These are phyloP conservation scores for Echinochloa phyllopogon DNA, from an alignment of 176 grass and related monocot genomes.

Conservation along the genomic window DNA sequence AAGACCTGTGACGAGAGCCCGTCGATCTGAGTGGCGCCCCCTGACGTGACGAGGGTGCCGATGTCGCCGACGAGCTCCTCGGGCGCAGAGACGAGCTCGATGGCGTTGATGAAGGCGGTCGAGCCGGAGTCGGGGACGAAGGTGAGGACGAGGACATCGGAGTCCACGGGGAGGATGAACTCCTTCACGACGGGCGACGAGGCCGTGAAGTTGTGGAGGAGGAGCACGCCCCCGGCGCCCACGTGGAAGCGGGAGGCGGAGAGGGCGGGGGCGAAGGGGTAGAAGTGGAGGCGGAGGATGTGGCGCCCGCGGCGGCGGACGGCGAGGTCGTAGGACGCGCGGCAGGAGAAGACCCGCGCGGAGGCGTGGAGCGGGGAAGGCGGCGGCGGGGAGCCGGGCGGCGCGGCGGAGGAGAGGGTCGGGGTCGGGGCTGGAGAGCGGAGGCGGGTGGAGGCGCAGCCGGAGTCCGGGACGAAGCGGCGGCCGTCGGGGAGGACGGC, in stretches of 20 bases:
- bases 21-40: constrained; percentile 40
- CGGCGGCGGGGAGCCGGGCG: constrained; percentile 10
- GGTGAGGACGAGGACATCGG: constrained; percentile 66
- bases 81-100: constrained; percentile 86
- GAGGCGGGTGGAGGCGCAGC: constrained; percentile 49
- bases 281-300: constrained; percentile 95
- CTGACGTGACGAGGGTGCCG: constrained; percentile 51
- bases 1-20: constrained; percentile 69
- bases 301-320: constrained; percentile 68
- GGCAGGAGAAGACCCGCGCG: constrained; percentile 80
- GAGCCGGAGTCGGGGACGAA: constrained; percentile 70
- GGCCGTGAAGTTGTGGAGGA: constrained; percentile 82
- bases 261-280: constrained; percentile 68
- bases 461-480: constrained; percentile 72
- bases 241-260: constrained; percentile 82
- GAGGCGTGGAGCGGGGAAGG: constrained; percentile 62
- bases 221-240: constrained; percentile 43
- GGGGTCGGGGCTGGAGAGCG: constrained; percentile 48
- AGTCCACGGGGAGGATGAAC: constrained; percentile 68
- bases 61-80: constrained; percentile 75
- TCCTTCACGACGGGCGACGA: constrained; percentile 69
- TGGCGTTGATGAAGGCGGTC: constrained; percentile 83
- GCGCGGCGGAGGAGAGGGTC: constrained; percentile 36
- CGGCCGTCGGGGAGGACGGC: constrained; percentile 66
- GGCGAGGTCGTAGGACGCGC: constrained; percentile 72